phyloP scores from a whole-genome alignment of 495 filamentous ascomycete species.

The Hyphodiscus hymeniophilus region DNA sequence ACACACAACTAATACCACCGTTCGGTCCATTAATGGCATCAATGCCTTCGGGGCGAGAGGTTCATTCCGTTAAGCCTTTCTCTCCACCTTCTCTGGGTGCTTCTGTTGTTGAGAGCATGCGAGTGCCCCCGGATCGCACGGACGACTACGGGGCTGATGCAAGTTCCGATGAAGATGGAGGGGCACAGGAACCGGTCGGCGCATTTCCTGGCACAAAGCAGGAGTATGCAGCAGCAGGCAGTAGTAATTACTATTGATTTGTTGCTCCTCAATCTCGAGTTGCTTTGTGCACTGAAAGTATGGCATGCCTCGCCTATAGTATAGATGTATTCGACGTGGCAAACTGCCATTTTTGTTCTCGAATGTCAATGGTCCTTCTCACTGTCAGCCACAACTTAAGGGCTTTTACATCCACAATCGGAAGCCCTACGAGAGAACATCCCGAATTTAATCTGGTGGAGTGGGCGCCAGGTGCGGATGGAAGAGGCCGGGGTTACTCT shows the following conservation, averaged over 20 bases:
- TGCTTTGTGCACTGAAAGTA: too few species aligned
- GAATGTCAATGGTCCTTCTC: too few species aligned
- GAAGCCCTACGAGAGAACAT: too few species aligned
- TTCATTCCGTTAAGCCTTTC: slow-evolving; percentile 58
- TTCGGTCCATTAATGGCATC: slow-evolving; percentile 59
- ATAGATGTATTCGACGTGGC: too few species aligned
- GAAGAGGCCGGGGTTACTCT: too few species aligned
- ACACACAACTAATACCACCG: slow-evolving; percentile 68
- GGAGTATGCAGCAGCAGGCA: slow-evolving; percentile 25
- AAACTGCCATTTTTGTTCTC: too few species aligned
- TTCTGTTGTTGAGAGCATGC: slow-evolving; percentile 46
- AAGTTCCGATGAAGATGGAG: slow-evolving; percentile 36
- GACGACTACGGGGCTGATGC: slow-evolving; percentile 40
- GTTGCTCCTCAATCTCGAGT: too few species aligned
- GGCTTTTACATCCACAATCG: too few species aligned
- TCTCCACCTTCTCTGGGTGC: slow-evolving; percentile 48
- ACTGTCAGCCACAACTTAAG: too few species aligned
- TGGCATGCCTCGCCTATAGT: too few species aligned
- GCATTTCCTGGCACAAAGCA: slow-evolving; percentile 32
- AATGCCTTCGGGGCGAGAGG: slow-evolving; percentile 82
- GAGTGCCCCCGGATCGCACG: slow-evolving; percentile 34
- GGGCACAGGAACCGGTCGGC: slow-evolving; percentile 20
- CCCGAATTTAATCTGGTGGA: too few species aligned
- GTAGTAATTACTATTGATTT: slow-evolving; percentile 18
- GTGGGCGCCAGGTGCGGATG: too few species aligned